phyloP scores from a whole-genome alignment of 2,329 filamentous ascomycete species.

The Botrytis deweyae region DNA sequence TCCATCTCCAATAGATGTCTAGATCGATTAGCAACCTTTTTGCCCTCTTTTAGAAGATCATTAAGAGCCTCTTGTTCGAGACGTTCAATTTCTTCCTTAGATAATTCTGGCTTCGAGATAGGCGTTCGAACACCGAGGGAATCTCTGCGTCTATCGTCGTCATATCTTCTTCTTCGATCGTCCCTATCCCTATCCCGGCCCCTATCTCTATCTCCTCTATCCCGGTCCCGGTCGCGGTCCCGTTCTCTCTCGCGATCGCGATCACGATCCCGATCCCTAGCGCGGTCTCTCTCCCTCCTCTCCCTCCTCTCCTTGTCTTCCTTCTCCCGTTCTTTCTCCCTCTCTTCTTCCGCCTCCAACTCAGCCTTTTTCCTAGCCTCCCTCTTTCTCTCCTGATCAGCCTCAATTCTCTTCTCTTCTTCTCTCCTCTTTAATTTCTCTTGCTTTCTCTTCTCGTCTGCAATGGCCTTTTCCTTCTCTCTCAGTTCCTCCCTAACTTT shows the following conservation, averaged over 20 bases:
- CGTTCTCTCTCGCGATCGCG: slow-evolving; percentile 29
- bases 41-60: slow-evolving; percentile 40
- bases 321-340: slow-evolving; percentile 35
- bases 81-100: slow-evolving; percentile 39
- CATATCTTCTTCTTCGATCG: slow-evolving; percentile 34
- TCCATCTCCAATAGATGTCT: slow-evolving; percentile 40
- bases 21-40: slow-evolving; percentile 35
- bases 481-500: slow-evolving; percentile 59
- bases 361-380: slow-evolving; percentile 37
- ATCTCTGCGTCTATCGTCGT: slow-evolving; percentile 29
- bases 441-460: slow-evolving; percentile 61
- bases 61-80: slow-evolving; percentile 40
- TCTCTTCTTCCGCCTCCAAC: slow-evolving; percentile 33
- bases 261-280: slow-evolving; percentile 38
- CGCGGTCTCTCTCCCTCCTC: slow-evolving; percentile 28
- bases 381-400: slow-evolving; percentile 46
- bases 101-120: slow-evolving; percentile 33
- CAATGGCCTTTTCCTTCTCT: slow-evolving; percentile 55
- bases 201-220: slow-evolving; percentile 25
- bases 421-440: slow-evolving; percentile 52
- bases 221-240: slow-evolving; percentile 36
- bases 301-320: slow-evolving; percentile 40
- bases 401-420: slow-evolving; percentile 47
- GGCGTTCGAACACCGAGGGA: slow-evolving; percentile 24
- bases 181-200: slow-evolving; percentile 33